These are phyloP conservation scores for Erigeron canadensis DNA, from an alignment of 129 eudicot species.

Conservation along the genomic window DNA sequence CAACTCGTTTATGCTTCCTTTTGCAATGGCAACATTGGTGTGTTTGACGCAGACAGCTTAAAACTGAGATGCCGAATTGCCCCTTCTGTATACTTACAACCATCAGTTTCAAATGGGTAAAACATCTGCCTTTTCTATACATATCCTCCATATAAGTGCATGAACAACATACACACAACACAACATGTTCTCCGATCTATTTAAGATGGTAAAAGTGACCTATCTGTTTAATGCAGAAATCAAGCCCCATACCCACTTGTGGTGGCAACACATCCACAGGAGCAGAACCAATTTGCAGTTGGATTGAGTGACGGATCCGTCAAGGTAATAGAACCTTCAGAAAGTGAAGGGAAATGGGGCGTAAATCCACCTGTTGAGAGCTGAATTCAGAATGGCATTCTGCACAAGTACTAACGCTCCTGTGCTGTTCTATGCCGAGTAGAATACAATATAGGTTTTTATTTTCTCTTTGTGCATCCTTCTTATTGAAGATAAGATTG, in stretches of 20 bases:
- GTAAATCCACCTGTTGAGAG: slow-evolving; percentile 49
- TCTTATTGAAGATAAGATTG: slow-evolving; percentile 30
- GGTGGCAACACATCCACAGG: slow-evolving; percentile 82
- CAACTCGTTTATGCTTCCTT: slow-evolving; percentile 70
- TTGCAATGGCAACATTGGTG: slow-evolving; percentile 74
- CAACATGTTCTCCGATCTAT: background rate
- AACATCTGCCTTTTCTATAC: slow-evolving; percentile 6
- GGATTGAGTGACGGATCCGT: slow-evolving; percentile 82
- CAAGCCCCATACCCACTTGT: slow-evolving; percentile 62
- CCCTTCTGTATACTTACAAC: slow-evolving; percentile 62
- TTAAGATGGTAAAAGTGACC: background rate
- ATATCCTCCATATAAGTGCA: too few species aligned
- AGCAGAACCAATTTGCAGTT: slow-evolving; percentile 74
- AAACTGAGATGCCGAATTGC: slow-evolving; percentile 74
- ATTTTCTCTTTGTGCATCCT: slow-evolving; percentile 5
- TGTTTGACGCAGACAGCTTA: slow-evolving; percentile 73
- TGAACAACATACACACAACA: background rate
- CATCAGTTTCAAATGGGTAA: slow-evolving; percentile 66
- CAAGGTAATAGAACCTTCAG: slow-evolving; percentile 74
- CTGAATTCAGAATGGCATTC: slow-evolving; percentile 34
- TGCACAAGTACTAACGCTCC: background rate
- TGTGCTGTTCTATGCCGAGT: background rate
- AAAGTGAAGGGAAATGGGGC: slow-evolving; percentile 76
- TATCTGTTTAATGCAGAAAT: slow-evolving; percentile 42
- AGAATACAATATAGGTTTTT: slow-evolving; percentile 5